Base-by-base conservation (phyloP, 345 rosid genomes). In the Gossypium mustelinum region DNA sequence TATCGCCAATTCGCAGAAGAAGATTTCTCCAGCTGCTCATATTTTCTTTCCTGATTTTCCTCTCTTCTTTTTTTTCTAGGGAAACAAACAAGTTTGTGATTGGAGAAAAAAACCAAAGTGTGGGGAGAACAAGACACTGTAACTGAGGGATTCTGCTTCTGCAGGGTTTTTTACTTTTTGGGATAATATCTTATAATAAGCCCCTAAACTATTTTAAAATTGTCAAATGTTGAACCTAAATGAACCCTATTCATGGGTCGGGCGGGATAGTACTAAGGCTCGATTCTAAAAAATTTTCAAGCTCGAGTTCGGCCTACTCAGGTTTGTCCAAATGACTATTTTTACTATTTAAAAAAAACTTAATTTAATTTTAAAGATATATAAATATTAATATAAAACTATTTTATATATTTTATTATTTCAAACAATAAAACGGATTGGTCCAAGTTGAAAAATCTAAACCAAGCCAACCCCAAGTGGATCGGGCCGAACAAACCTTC, bases 1-100 rank as follows among this genome's bases (percentile, higher is more conserved):
- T 91, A 81, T 95, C 98, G 60, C 99, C 97, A 76, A 93, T 88
- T 79, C 97, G 94, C 25, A 91, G 93, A 74, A 95, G 91, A 73
- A 93, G 90, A 74, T 78, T 87, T 86, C 85, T 82, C 97, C 98
- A 91, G 81, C 92, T 88, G 79, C 88, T 88, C 97, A 89, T 92
- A 52, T 55, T 55, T 14, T 69, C 61, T 48, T 48, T 47, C 59
- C 4, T 55, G 10, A 6, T 6, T 47, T 7, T 2, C 47, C 47
- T 43, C 6, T 66, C 24, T 12, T 12, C 7, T 34, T 34, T 34
- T 34, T 18, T 44, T 68, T 9, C 20, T 16, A 50, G 24, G 72
- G 72, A 48, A 68, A 68, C 57, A 68, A 25, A 68, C 44, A 68
- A 51, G 41, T 24, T 47, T 0, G 59, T 11, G 17, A 20, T 20